These are phyloP conservation scores for Saposhnikovia divaricata DNA, from an alignment of 129 eudicot genomes.

Conservation along the genomic window DNA sequence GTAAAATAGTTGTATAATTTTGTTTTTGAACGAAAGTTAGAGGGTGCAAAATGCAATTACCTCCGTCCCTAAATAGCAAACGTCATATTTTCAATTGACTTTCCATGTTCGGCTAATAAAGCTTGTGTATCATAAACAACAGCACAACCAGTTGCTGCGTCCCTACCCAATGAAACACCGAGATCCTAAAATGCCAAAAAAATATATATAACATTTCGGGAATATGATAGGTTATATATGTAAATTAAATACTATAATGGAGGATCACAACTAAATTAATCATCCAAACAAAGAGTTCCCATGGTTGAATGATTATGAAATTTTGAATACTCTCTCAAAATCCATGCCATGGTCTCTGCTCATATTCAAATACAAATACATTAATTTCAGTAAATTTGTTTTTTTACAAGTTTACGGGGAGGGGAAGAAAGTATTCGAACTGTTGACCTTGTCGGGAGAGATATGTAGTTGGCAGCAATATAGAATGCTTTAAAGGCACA, in stretches of 20 bases:
- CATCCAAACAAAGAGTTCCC: no score
- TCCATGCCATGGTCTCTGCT: slow-evolving; percentile 90
- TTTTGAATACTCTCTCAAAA: slow-evolving; percentile 68
- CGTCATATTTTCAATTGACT: slow-evolving; percentile 42
- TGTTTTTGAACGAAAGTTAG: no score
- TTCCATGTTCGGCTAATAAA: slow-evolving; percentile 59
- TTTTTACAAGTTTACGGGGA: not conserved
- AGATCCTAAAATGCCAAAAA: not conserved
- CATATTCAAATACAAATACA: not conserved
- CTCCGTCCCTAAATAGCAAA: slow-evolving; percentile 76
- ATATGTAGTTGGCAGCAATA: no score
- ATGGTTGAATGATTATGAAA: slow-evolving; percentile 51
- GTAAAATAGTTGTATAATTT: no score
- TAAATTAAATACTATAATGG: not conserved
- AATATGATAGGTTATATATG: not conserved
- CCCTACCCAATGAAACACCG: slow-evolving; percentile 70
- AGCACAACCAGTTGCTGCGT: slow-evolving; percentile 69
- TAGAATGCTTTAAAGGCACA: no score
- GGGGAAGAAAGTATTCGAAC: no score
- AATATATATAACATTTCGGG: not conserved
- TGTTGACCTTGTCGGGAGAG: no score
- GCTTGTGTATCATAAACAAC: slow-evolving; percentile 63
- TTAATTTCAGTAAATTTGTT: not conserved
- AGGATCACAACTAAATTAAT: not conserved
- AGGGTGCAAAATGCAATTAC: no score